Evolutionary conservation across 2,329 filamentous ascomycete genomes (phyloP).

Genomic region (Penicillium sp.): DNA sequence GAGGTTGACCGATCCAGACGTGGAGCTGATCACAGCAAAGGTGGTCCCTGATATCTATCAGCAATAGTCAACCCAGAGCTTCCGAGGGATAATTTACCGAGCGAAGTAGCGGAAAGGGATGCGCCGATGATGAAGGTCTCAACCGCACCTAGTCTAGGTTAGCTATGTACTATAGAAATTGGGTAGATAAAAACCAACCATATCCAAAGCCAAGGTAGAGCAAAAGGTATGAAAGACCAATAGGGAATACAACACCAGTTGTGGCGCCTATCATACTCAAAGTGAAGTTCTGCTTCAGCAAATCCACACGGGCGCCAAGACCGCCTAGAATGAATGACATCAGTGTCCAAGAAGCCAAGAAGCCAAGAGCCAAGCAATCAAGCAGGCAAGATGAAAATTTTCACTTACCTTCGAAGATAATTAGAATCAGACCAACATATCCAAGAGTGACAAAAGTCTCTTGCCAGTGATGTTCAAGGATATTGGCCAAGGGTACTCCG

Average conservation of each 20-base stretch:
- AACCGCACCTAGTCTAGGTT: conserved; percentile 19
- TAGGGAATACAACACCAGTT: conserved; percentile 42
- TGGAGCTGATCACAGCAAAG: conserved; percentile 26
- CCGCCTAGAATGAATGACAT: conserved; percentile 30
- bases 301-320: conserved; percentile 40
- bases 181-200: conserved; percentile 12
- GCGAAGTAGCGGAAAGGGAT: conserved; percentile 25
- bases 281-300: conserved; percentile 40
- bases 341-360: conserved; percentile 4
- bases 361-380: not conserved
- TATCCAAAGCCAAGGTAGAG: conserved; percentile 40
- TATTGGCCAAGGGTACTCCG: conserved; percentile 39
- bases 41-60: conserved; percentile 19
- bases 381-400: not conserved
- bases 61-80: not conserved
- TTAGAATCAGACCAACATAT: conserved; percentile 44
- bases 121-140: conserved; percentile 29
- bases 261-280: conserved; percentile 38
- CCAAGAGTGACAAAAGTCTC: conserved; percentile 42
- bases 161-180: not conserved
- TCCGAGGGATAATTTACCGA: conserved; percentile 13
- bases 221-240: conserved; percentile 39
- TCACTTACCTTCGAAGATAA: conserved; percentile 40
- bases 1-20: conserved; percentile 32
- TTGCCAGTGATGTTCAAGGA: conserved; percentile 39